A percentile compares a stretch with the other conserved stretches of the same genome.
phyloP scores from a whole-genome alignment of 257 asterid species.

The Plectranthus barbatus region DNA sequence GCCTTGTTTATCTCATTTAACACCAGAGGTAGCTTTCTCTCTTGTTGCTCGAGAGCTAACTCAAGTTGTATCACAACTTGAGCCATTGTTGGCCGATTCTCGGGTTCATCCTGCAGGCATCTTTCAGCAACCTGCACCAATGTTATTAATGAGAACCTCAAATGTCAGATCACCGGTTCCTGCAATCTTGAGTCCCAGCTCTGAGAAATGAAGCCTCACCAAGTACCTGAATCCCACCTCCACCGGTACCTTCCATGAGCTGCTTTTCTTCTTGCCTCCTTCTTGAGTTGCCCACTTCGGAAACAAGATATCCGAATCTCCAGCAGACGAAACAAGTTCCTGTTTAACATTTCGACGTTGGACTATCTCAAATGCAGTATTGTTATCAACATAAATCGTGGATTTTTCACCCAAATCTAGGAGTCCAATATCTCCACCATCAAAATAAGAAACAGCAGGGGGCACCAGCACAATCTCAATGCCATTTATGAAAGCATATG shows the following conservation, averaged over 20 bases:
- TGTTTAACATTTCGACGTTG: constrained; percentile 24
- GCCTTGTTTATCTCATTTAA: neutral
- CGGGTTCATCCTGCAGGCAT: constrained; percentile 40
- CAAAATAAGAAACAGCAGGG: constrained; percentile 10
- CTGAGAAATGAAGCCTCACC: constrained; percentile 48
- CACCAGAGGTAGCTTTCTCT: neutral
- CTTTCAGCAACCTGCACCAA: constrained; percentile 26
- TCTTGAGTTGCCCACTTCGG: constrained; percentile 20
- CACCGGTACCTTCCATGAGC: constrained; percentile 33
- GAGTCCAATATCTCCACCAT: constrained; percentile 19
- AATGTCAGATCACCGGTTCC: constrained; percentile 19
- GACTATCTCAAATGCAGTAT: constrained; percentile 39
- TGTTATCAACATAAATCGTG: no score
- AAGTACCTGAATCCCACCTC: constrained; percentile 47
- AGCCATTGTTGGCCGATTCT: constrained; percentile 47
- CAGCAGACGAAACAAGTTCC: constrained; percentile 11
- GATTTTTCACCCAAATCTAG: no score
- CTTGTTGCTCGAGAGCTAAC: constrained; percentile 29
- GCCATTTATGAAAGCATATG: constrained; percentile 32
- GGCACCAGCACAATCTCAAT: constrained; percentile 25
- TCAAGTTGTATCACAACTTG: constrained; percentile 36
- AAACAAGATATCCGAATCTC: constrained; percentile 21
- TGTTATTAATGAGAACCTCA: constrained; percentile 29
- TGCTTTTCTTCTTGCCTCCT: neutral
- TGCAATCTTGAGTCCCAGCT: constrained; percentile 23